A percentile compares a stretch with the other conserved stretches of the same genome.
phyloP scores from a whole-genome alignment of 1,284 basidiomycete genomes.

The Ceratorhiza oryzae-sativae region DNA sequence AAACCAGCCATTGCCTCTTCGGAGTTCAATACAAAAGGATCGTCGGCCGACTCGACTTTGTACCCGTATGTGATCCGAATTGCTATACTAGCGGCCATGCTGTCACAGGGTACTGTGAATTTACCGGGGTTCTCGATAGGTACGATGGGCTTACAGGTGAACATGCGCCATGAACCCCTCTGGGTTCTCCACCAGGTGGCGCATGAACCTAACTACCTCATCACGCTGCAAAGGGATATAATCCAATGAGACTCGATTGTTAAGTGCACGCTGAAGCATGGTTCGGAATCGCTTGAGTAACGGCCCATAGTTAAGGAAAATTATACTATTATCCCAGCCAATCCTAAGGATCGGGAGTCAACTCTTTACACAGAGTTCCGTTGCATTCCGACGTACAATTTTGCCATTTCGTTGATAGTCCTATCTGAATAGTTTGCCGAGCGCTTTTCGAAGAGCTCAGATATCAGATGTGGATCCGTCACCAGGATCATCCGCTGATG shows the following conservation, averaged over 20 bases:
- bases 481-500: background rate
- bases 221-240: slow-evolving; percentile 8
- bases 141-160: background rate
- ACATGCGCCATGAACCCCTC: slow-evolving; percentile 23
- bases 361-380: background rate
- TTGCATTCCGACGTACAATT: background rate
- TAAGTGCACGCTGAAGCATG: slow-evolving; percentile 32
- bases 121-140: background rate
- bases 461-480: background rate
- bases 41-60: slow-evolving; percentile 24
- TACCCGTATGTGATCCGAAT: slow-evolving; percentile 28
- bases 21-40: slow-evolving; percentile 3
- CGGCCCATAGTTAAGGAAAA: slow-evolving; percentile 13
- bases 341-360: background rate
- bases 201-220: background rate
- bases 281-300: slow-evolving; percentile 19
- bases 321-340: slow-evolving; percentile 17
- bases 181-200: background rate
- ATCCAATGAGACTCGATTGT: slow-evolving; percentile 23
- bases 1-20: slow-evolving; percentile 22
- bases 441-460: slow-evolving; percentile 17
- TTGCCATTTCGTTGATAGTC: background rate
- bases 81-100: slow-evolving; percentile 25
- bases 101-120: background rate
- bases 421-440: slow-evolving; percentile 6